These are phyloP conservation scores for Nakazawaea ishiwadae DNA, from an alignment of 805 yeast genomes.

Conservation along the genomic window DNA sequence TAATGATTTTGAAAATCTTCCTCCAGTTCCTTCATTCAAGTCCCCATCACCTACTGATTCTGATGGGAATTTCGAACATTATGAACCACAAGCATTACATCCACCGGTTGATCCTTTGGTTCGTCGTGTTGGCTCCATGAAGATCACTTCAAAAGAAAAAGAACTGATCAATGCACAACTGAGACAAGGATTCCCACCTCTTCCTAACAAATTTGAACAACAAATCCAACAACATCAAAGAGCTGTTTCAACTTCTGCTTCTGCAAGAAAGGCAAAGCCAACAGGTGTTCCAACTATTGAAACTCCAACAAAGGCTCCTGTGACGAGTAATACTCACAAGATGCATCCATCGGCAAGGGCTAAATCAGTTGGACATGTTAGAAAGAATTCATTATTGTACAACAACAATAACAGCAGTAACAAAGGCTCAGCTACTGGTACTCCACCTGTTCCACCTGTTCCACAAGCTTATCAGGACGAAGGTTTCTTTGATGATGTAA, in stretches of 20 bases:
- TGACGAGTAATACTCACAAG: slow-evolving; percentile 18
- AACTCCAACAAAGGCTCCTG: slow-evolving; percentile 27
- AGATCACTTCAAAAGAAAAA: slow-evolving; percentile 54
- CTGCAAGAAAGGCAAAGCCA: slow-evolving; percentile 34
- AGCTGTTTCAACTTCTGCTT: slow-evolving; percentile 31
- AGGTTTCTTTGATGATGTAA: slow-evolving; percentile 55
- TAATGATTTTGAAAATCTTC: slow-evolving; percentile 1
- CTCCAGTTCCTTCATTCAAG: background rate
- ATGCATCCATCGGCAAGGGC: slow-evolving; percentile 85
- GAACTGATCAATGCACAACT: slow-evolving; percentile 21
- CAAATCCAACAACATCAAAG: slow-evolving; percentile 28
- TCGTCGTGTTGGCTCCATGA: slow-evolving; percentile 59
- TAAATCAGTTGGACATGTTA: slow-evolving; percentile 77
- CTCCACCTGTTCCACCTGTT: slow-evolving; percentile 27
- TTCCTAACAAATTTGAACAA: slow-evolving; percentile 20
- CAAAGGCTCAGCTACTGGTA: too few species aligned
- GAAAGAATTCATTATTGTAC: slow-evolving; percentile 47
- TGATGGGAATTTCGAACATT: background rate
- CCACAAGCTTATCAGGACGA: slow-evolving; percentile 36
- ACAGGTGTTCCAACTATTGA: slow-evolving; percentile 20
- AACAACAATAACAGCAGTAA: too few species aligned
- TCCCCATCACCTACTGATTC: slow-evolving; percentile 5
- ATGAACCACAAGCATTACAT: slow-evolving; percentile 3
- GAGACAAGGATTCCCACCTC: slow-evolving; percentile 22
- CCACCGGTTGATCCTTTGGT: slow-evolving; percentile 24